Evolutionary conservation across 805 yeast species (phyloP).

Genomic region (Blastobotrys peoriensis): DNA sequence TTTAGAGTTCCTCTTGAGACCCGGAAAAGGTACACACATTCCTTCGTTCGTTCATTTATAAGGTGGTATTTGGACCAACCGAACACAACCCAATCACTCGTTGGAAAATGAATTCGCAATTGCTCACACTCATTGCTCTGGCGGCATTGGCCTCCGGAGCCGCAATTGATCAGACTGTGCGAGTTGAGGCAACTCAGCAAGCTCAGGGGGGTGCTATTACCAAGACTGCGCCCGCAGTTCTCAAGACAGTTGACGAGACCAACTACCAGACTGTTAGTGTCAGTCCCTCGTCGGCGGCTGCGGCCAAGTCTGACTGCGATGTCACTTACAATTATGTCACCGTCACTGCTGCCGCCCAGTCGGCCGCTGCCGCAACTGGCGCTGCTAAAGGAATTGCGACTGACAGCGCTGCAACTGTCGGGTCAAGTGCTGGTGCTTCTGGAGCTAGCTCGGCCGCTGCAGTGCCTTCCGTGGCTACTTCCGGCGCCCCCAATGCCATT

Average conservation of each 20-base stretch:
- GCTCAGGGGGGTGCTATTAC: not conserved
- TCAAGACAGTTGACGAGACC: not conserved
- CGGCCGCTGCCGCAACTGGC: constrained; percentile 18
- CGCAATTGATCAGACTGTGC: not conserved
- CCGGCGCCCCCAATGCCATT: constrained; percentile 11
- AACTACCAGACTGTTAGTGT: not conserved
- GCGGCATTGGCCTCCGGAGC: not conserved
- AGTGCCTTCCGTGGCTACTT: too few species aligned
- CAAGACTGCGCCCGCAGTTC: not conserved
- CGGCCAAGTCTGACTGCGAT: not conserved
- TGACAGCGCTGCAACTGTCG: constrained; percentile 7
- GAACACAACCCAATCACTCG: too few species aligned
- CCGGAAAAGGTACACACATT: too few species aligned
- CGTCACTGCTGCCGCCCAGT: constrained; percentile 15
- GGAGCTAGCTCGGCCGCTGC: constrained; percentile 20
- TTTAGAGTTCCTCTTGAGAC: too few species aligned
- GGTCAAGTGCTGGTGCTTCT: constrained; percentile 23
- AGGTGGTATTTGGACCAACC: too few species aligned
- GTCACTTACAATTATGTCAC: constrained; percentile 13
- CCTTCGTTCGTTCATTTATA: too few species aligned
- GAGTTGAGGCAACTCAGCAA: not conserved
- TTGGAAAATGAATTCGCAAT: not conserved
- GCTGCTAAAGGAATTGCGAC: constrained; percentile 7
- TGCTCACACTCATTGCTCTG: not conserved
- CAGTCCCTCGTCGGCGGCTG: not conserved